A percentile compares a stretch with the other conserved stretches of the same genome.
These are phyloP conservation scores for Immersiporthe knoxdaviesiana DNA, from an alignment of 2,329 filamentous ascomycete genomes.

Conservation along the genomic window DNA sequence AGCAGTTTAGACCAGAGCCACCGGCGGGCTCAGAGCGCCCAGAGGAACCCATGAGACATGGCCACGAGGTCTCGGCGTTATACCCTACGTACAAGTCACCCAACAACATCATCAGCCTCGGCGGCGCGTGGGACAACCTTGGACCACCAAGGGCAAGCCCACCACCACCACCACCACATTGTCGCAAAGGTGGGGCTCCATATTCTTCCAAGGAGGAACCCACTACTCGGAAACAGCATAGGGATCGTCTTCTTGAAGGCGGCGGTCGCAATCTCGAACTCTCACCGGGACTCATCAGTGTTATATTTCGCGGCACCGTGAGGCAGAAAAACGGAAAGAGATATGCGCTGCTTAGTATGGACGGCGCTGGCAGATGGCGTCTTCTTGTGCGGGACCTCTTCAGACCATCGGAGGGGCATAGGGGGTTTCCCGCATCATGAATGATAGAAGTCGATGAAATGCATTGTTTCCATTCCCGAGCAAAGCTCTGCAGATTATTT, in stretches of 20 bases:
- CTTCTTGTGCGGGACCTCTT: conserved; percentile 10
- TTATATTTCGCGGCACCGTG: conserved; percentile 15
- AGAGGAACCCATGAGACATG: neutral
- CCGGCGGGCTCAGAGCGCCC: neutral
- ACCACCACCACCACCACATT: neutral
- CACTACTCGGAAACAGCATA: neutral
- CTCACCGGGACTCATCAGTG: conserved; percentile 15
- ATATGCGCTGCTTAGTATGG: conserved; percentile 19
- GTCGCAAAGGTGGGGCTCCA: neutral
- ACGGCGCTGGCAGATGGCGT: conserved; percentile 24
- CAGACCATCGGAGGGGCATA: neutral
- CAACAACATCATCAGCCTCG: neutral
- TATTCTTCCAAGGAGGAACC: neutral
- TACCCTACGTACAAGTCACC: neutral
- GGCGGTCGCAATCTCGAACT: neutral
- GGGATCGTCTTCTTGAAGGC: neutral
- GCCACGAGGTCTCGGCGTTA: neutral
- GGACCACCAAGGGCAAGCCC: neutral
- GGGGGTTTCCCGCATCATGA: neutral
- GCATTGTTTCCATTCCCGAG: neutral
- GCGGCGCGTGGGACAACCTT: neutral
- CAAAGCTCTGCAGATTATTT: neutral
- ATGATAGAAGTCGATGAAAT: neutral
- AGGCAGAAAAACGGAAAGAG: conserved; percentile 1
- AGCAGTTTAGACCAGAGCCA: neutral